phyloP scores from a whole-genome alignment of 2,329 filamentous ascomycete species.

The Claviceps monticola region DNA sequence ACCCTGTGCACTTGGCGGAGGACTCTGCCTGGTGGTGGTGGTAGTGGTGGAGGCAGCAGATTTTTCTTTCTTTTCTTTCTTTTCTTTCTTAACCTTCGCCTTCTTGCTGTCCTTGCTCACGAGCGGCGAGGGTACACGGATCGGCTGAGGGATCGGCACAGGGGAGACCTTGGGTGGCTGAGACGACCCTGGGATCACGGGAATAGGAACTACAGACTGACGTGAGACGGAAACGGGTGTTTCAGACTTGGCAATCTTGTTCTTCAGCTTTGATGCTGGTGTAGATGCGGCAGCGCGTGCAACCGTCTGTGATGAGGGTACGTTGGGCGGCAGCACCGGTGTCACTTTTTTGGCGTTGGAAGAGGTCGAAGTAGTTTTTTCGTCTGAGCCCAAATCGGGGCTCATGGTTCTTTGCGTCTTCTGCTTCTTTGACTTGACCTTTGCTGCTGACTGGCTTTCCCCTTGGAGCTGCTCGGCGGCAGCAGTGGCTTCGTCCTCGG shows the following conservation, averaged over 20 bases:
- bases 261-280: slow-evolving; percentile 10
- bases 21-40: slow-evolving; percentile 8
- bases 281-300: slow-evolving; percentile 12
- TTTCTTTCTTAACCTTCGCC: slow-evolving; percentile 17
- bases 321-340: slow-evolving; percentile 17
- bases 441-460: slow-evolving; percentile 20
- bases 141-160: slow-evolving; percentile 10
- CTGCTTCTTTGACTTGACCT: slow-evolving; percentile 29
- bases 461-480: slow-evolving; percentile 21
- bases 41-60: slow-evolving; percentile 2
- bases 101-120: slow-evolving; percentile 16
- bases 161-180: slow-evolving; percentile 15
- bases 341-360: slow-evolving; percentile 18
- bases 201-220: slow-evolving; percentile 21
- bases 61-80: slow-evolving; percentile 16
- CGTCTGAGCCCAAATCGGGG: slow-evolving; percentile 21
- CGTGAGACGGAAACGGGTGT: slow-evolving; percentile 16
- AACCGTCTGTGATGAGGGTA: slow-evolving; percentile 12
- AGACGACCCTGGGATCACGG: slow-evolving; percentile 19
- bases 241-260: slow-evolving; percentile 10
- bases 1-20: slow-evolving; percentile 10
- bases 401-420: slow-evolving; percentile 20
- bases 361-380: slow-evolving; percentile 9
- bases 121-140: slow-evolving; percentile 9
- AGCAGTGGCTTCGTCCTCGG: slow-evolving; percentile 24